These are phyloP conservation scores for Pisolithus tinctorius DNA, from an alignment of 768 basidiomycete species.

Conservation along the genomic window DNA sequence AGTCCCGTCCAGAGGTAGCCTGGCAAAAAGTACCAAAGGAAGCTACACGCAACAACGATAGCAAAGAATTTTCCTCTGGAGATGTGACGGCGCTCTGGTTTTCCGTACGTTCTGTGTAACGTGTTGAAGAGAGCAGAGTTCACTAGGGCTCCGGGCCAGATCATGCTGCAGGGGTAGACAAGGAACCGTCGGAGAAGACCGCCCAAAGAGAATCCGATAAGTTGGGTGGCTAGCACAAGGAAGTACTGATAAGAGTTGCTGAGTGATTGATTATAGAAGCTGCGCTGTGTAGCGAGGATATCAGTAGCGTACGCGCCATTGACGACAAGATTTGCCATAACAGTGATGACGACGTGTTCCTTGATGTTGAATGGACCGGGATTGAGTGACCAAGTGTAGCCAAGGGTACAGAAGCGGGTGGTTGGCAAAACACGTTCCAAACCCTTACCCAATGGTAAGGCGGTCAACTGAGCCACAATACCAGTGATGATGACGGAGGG, in stretches of 20 bases:
- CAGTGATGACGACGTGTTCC: constrained; percentile 79
- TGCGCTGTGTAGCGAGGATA: constrained; percentile 54
- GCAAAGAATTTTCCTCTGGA: constrained; percentile 77
- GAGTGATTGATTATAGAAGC: constrained; percentile 59
- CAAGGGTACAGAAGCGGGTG: constrained; percentile 58
- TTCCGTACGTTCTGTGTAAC: constrained; percentile 69
- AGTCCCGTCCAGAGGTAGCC: constrained; percentile 82
- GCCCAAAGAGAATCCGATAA: constrained; percentile 65
- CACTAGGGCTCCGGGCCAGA: constrained; percentile 86
- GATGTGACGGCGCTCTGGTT: constrained; percentile 62
- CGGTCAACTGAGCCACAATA: constrained; percentile 66
- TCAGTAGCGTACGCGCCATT: constrained; percentile 68
- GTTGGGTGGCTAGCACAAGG: constrained; percentile 55
- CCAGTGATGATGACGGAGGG: constrained; percentile 60
- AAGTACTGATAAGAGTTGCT: constrained; percentile 55
- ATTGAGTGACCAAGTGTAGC: constrained; percentile 69
- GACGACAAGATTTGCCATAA: constrained; percentile 70
- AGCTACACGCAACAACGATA: constrained; percentile 50
- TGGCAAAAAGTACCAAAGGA: constrained; percentile 73
- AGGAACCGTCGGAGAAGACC: constrained; percentile 75
- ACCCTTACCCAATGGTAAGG: constrained; percentile 67
- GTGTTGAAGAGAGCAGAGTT: constrained; percentile 84
- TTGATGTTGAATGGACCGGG: constrained; percentile 87
- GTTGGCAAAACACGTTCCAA: constrained; percentile 63
- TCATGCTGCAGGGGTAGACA: constrained; percentile 82